These are phyloP conservation scores for Erigeron philadelphicus DNA, from an alignment of 140 eudicot genomes.

Conservation along the genomic window DNA sequence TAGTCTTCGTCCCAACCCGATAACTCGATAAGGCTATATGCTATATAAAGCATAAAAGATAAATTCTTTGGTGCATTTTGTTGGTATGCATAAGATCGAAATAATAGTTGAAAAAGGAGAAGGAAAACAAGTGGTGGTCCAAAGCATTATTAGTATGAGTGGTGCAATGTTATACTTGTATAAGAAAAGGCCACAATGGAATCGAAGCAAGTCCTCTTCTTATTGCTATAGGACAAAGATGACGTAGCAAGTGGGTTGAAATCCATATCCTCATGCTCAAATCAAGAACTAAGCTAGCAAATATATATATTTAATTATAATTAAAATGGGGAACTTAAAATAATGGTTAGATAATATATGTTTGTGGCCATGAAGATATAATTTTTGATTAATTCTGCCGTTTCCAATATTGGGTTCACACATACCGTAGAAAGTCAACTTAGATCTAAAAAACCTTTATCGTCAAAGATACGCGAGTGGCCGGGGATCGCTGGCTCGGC, in stretches of 20 bases:
- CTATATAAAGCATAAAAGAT: neutral
- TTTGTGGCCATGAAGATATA: conserved; percentile 10
- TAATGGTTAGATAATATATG: neutral
- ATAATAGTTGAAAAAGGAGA: conserved; percentile 1
- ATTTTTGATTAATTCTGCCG: conserved; percentile 1
- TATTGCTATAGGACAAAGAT: conserved; percentile 26
- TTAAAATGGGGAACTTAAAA: conserved; percentile 4
- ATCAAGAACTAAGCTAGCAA: neutral
- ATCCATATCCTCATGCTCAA: conserved; percentile 17
- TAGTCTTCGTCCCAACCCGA: no score
- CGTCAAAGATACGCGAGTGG: conserved; percentile 18
- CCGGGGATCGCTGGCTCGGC: conserved; percentile 8
- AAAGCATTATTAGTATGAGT: conserved; percentile 26
- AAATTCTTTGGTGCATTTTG: conserved; percentile 22
- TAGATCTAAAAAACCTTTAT: conserved; percentile 18
- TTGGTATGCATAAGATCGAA: conserved; percentile 18
- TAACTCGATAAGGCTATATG: no score
- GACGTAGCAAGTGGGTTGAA: conserved; percentile 16
- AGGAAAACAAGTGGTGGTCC: conserved; percentile 35
- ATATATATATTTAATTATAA: neutral
- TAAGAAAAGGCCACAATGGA: conserved; percentile 4
- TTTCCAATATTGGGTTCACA: conserved; percentile 9
- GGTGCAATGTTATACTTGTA: conserved; percentile 18
- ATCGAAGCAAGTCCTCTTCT: conserved; percentile 3
- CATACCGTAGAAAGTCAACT: conserved; percentile 18